Evolutionary conservation across 345 rosid genomes (phyloP), one percentile per base, ranked within the genome.

Genomic region (Odontarrhena argentea): DNA sequence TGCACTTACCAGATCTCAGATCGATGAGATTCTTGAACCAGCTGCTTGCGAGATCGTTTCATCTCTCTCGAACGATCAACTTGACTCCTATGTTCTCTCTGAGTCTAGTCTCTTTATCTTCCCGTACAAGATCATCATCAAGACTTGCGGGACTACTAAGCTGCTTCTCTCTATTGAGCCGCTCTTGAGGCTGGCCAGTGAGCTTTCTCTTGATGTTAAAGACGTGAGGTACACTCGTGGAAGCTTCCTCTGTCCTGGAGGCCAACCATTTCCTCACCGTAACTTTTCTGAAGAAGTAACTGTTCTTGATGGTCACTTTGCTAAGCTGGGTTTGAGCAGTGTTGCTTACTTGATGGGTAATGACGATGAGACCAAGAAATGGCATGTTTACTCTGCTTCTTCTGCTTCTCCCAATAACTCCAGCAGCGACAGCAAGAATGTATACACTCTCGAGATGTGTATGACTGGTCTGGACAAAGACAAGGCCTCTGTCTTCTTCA

Each of bases 101-200:
- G 94, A 90, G 83, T 90, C 94, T 2, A 87, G 96, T 69, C 81
- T 86, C 63, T 87, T 91, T 52, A 56, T 91, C 52, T 86, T 67
- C 81, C 82, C 92, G 0, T 55, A 72, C 49, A 87, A 78, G 73
- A 79, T 85, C 5, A 70, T 87, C 54, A 76, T 91, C 79, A 87
- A 91, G 75, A 91, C 97, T 7, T 87, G 97, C 42, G 96, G 97
- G 7, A 86, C 97, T 1, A 91, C 95, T 0, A 84, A 78, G 79
- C 85, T 87, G 44, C 97, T 87, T 36, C 68, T 73, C 12, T 83
- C 97, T 2, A 70, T 87, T 12, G 74, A 81, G 1, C 84, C 75
- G 2, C 79, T 87, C 67, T 77, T 86, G 43, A 26, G 68, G 57
- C 78, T 84, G 7, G 80, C 87, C 0, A 49, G 15, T 14, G 76